Evolutionary conservation across 148 eudicot species (phyloP), one percentile per base, ranked within the genome.

Genomic region (Chenopodium album): DNA sequence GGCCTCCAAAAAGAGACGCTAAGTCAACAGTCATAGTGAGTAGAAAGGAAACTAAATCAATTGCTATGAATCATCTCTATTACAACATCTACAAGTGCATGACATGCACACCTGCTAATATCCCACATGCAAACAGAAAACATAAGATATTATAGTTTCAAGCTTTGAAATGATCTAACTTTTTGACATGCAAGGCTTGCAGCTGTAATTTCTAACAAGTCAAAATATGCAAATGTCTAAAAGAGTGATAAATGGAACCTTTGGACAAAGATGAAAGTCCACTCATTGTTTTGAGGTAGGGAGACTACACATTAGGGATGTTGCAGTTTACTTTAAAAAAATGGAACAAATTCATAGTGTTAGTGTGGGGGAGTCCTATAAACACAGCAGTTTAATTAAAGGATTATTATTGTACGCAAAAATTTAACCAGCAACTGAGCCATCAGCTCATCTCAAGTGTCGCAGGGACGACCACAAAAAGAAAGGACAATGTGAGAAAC

Each of bases 381-480:
- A 7, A 32, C 8, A 69, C 32, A 32, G 9, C 46, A 32, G 34
- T 67, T 13, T 28, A 3, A 26, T 11, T 9, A 12, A 11, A 37
- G 34, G 32, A 65, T 23, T 7, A 65, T 65, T 10, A 7, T 65
- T 5, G 9, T 7, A 64, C 2, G 32, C 70, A 56, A 56, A 56
- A 56, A 31, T 31, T 31, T 31, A 31, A 31, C 32, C 31, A 77
- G 54, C 48, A 23, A 67, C 7, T 22, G 71, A 64, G 50, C 46
- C 71, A 73, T 73, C 41, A 22, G 59, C 78, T 56, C 78, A 59
- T 16, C 79, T 11, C 72, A 65, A 46, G 13, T 44, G n/a, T 9
- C 52, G 79, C 44, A 3, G 12, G 1, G 48, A 37, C 54, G 19
- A 78, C 23, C 52, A 16, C 22, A 66, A 9, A 11, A 23, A 37